Conservation (phyloP, 345 rosid species). For the Microcos paniculata region DNA sequence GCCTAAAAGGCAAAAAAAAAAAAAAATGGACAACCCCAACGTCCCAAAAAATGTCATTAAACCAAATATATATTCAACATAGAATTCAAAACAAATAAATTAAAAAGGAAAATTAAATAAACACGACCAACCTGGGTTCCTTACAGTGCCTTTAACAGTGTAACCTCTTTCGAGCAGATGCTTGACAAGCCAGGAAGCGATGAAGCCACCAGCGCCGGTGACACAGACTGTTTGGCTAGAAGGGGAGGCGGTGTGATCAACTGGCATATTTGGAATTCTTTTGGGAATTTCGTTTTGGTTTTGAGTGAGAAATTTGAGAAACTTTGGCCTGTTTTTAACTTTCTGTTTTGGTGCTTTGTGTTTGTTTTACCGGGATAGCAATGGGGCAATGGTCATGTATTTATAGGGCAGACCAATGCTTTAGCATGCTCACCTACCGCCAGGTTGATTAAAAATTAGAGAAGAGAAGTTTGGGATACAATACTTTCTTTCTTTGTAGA, state of each 20-base stretch:
- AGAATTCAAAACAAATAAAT: background rate
- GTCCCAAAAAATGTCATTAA: background rate
- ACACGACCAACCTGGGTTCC: slow-evolving; percentile 64
- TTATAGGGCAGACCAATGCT: background rate
- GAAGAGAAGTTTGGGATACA: background rate
- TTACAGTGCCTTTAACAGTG: slow-evolving; percentile 75
- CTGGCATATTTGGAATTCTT: slow-evolving; percentile 37
- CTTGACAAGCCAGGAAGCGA: slow-evolving; percentile 96
- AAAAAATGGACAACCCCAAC: no score
- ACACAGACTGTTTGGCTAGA: slow-evolving; percentile 72
- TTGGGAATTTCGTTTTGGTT: background rate
- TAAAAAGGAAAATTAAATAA: no score
- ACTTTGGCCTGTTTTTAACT: no score
- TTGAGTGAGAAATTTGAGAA: background rate
- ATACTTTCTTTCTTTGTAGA: background rate
- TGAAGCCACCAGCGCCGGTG: slow-evolving; percentile 98
- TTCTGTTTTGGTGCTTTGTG: background rate
- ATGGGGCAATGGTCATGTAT: background rate
- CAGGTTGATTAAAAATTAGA: background rate
- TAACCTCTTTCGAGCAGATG: slow-evolving; percentile 80
- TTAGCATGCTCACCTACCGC: background rate
- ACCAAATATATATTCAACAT: background rate
- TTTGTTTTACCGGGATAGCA: background rate
- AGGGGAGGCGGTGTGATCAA: slow-evolving; percentile 37
- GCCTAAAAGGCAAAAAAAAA: slow-evolving; percentile 31